These are phyloP conservation scores for Chenopodium formosanum DNA, from an alignment of 148 eudicot species.

Conservation along the genomic window DNA sequence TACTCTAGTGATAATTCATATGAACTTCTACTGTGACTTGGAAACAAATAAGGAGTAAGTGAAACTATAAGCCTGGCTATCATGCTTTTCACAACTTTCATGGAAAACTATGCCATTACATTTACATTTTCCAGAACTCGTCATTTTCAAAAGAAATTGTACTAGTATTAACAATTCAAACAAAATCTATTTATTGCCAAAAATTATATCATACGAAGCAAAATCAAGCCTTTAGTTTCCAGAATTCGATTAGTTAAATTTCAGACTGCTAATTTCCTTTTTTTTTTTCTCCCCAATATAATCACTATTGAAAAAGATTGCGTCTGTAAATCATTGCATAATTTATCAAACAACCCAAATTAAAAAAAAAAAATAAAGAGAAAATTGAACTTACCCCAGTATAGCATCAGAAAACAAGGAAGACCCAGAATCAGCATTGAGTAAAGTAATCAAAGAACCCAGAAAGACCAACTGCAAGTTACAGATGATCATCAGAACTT, in stretches of 20 bases:
- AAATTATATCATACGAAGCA: neutral
- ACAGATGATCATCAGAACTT: conserved; percentile 9
- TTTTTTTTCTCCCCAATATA: neutral
- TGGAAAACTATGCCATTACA: neutral
- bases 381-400: conserved; percentile 38
- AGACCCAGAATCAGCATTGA: conserved; percentile 31
- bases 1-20: neutral
- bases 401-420: conserved; percentile 25
- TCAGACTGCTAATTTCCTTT: neutral
- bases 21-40: neutral
- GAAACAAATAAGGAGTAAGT: neutral
- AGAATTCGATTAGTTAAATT: neutral
- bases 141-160: neutral
- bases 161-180: neutral
- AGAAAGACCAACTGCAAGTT: conserved; percentile 28
- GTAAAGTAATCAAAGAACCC: conserved; percentile 23
- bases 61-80: neutral
- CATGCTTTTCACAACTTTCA: neutral
- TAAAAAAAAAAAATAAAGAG: neutral
- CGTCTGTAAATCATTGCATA: neutral
- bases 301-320: neutral
- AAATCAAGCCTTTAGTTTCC: conserved; percentile 8
- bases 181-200: neutral
- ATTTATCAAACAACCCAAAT: neutral
- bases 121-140: neutral